A percentile compares a stretch with the other conserved stretches of the same genome.
Conservation (phyloP, 2,329 filamentous ascomycete species). For the Orbilia blumenaviensis region DNA sequence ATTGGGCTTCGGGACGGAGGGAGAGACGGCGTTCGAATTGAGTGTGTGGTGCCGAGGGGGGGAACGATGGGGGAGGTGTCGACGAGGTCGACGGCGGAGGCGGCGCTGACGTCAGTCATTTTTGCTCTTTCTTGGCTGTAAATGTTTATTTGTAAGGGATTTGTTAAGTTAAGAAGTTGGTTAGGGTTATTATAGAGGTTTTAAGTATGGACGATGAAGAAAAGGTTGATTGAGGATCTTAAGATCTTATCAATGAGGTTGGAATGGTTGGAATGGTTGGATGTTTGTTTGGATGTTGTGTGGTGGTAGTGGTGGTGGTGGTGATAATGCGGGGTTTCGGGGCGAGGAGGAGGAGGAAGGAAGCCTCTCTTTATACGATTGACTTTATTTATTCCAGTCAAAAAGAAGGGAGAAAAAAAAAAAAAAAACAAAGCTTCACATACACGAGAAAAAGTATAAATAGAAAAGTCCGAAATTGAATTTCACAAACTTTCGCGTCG, state of each 20-base stretch:
- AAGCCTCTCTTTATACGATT: background rate
- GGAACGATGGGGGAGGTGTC: conserved; percentile 34
- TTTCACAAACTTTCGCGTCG: no score
- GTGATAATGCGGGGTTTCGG: no score
- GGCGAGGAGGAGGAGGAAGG: no score
- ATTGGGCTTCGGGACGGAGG: conserved; percentile 43
- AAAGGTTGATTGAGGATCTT: no score
- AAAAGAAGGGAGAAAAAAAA: background rate
- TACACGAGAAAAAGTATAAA: conserved; percentile 6
- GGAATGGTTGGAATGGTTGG: no score
- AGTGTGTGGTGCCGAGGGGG: conserved; percentile 19
- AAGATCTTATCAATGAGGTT: no score
- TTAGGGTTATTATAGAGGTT: background rate
- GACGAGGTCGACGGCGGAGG: conserved; percentile 6
- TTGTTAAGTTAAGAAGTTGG: background rate
- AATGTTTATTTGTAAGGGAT: background rate
- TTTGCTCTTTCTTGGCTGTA: background rate
- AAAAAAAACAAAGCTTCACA: no score
- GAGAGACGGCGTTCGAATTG: conserved; percentile 42
- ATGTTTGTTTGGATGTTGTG: no score
- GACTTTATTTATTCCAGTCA: no score
- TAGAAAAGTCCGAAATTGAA: background rate
- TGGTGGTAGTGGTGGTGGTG: no score
- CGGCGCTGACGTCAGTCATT: conserved; percentile 36
- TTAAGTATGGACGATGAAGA: no score